Base-by-base conservation (phyloP, 2,329 filamentous ascomycete genomes). In the Zymoseptoria ardabiliae region DNA sequence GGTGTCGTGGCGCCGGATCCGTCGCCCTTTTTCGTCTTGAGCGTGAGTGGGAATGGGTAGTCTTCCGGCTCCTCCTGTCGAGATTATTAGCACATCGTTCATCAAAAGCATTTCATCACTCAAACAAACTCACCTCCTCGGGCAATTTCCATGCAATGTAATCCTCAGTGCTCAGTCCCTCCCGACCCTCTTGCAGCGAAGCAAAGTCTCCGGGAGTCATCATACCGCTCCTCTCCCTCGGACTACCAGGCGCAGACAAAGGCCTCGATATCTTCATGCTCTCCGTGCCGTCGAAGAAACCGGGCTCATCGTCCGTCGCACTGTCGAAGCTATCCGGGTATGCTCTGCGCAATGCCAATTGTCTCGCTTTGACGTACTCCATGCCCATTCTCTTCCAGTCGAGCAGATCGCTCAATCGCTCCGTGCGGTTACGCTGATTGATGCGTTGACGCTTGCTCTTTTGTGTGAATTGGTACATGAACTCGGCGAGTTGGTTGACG, bases 351-450 rank as follows among this genome's bases (percentile, higher is more conserved):
- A 99, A 80, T 22, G 94, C 94, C 70, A 99, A 77, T 75, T 97
- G 94, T 54, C 94, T 85, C 35, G 94, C 94, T 81, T 97, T 99
- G 77, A 97, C 91, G 72, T 99, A 99, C 77, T 99, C 94, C 87
- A 97, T 88, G 21, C 94, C 94, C 94, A 99, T 99, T 54, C 94
- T 85, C 83, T 97, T 97, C 94, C 94, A 99, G 77, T 99, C 94
- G 49, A 99, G 82, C 61, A 99, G 81, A 73, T 99, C 94, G 71
- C 91, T 96, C 57, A 99, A 79, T 53, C 94, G 86, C 80, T 99
- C 94, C 0, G 94, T 99, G 57, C 94, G 86, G 77, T 99, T 99
- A 54, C 94, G 86, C 79, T 97, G 94, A 81, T 99, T 99, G 82
- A 99, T 99, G 55, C 94, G 90, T 76, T 99, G 94, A 62, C 94